These are phyloP conservation scores for Hyphopichia burtonii DNA, from an alignment of 1,139 yeast species.

Conservation along the genomic window DNA sequence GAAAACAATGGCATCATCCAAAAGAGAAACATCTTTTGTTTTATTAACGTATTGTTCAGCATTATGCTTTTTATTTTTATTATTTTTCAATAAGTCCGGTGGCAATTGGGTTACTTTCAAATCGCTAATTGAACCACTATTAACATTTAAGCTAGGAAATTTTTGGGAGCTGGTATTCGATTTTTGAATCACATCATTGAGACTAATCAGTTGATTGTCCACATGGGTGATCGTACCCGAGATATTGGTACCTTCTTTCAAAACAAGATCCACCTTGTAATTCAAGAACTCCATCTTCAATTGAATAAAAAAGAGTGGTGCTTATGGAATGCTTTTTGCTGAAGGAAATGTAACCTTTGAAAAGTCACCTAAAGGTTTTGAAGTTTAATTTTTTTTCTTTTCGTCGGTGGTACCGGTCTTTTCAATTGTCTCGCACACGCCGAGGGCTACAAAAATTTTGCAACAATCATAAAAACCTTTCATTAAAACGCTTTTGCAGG, in stretches of 20 bases:
- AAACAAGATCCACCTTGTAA: conserved; percentile 50
- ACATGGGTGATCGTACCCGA: conserved; percentile 50
- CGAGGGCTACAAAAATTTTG: not conserved
- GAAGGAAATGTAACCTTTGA: too few species aligned
- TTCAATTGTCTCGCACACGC: too few species aligned
- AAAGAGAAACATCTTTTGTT: conserved; percentile 4
- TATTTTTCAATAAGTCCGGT: conserved; percentile 24
- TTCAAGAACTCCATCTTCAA: conserved; percentile 45
- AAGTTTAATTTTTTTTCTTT: not conserved
- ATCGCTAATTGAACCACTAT: conserved; percentile 41
- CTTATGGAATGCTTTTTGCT: too few species aligned
- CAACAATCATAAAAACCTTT: not conserved
- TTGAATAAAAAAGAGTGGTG: not conserved
- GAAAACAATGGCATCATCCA: conserved; percentile 30
- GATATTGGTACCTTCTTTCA: conserved; percentile 45
- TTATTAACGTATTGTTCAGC: not conserved
- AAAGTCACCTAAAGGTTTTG: too few species aligned
- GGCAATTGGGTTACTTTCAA: conserved; percentile 52
- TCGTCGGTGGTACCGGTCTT: not conserved
- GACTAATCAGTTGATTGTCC: conserved; percentile 35
- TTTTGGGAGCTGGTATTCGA: conserved; percentile 10
- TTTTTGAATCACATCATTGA: conserved; percentile 34
- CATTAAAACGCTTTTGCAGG: conserved; percentile 4
- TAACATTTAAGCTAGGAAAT: conserved; percentile 22
- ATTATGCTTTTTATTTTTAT: conserved; percentile 8